These are phyloP conservation scores for Taphrina wiesneri DNA, from an alignment of 1,139 yeast species.

Conservation along the genomic window DNA sequence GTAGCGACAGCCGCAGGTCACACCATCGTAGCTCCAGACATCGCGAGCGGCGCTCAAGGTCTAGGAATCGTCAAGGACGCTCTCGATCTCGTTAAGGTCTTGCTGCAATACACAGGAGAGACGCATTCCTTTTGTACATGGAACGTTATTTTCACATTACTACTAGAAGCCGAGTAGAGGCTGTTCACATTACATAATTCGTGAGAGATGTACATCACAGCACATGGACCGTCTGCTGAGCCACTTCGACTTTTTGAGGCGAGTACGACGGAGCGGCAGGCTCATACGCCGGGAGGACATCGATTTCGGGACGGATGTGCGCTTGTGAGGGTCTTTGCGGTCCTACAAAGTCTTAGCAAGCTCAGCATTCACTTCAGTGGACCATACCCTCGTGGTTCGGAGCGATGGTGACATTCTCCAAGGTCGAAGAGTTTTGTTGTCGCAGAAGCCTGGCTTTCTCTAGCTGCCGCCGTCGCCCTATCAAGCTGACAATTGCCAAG, in stretches of 20 bases:
- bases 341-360: neutral
- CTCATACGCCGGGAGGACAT: constrained; percentile 8
- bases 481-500: neutral
- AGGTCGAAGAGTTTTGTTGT: neutral
- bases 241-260: neutral
- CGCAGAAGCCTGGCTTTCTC: neutral
- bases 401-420: neutral
- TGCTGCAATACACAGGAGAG: too few relatives aligned
- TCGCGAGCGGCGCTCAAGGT: neutral
- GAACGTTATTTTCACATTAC: neutral
- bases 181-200: neutral
- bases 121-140: too few relatives aligned
- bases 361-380: neutral
- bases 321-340: constrained; percentile 7
- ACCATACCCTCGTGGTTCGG: neutral
- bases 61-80: neutral
- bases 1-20: neutral
- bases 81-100: neutral
- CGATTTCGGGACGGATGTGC: neutral
- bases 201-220: neutral
- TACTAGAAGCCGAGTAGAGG: neutral
- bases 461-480: constrained; percentile 1
- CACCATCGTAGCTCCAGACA: neutral
- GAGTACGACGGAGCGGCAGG: constrained; percentile 15
- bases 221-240: neutral